A percentile compares a stretch with the other conserved stretches of the same genome.
These are phyloP conservation scores for Pseudogymnoascus pannorum DNA, from an alignment of 2,329 filamentous ascomycete genomes.

Conservation along the genomic window DNA sequence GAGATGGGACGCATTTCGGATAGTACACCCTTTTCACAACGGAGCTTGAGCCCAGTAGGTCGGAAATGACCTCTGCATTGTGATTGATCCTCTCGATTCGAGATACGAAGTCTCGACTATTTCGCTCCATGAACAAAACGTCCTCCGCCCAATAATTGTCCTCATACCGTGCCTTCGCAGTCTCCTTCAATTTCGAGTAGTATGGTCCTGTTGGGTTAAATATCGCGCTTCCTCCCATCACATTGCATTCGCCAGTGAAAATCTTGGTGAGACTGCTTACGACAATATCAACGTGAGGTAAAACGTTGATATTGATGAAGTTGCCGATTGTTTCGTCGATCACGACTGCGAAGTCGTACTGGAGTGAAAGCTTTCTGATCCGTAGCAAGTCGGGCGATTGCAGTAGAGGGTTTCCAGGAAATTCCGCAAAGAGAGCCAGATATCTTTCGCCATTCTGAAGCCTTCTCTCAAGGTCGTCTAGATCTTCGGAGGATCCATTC, in stretches of 20 bases:
- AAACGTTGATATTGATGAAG: conserved; percentile 89
- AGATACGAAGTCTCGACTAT: conserved; percentile 82
- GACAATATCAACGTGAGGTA: conserved; percentile 82
- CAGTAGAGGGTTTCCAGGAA: conserved; percentile 85
- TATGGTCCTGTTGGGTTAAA: conserved; percentile 60
- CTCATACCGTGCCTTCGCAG: conserved; percentile 63
- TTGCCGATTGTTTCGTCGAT: conserved; percentile 96
- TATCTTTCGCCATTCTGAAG: conserved; percentile 67
- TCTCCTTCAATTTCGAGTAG: conserved; percentile 61
- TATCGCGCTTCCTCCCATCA: conserved; percentile 81
- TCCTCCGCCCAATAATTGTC: conserved; percentile 95
- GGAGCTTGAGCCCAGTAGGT: conserved; percentile 54
- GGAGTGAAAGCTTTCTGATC: conserved; percentile 72
- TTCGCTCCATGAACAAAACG: conserved; percentile 88
- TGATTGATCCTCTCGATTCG: conserved; percentile 77
- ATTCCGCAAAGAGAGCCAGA: conserved; percentile 85
- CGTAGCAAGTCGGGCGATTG: conserved; percentile 75
- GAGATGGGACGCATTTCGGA: conserved; percentile 68
- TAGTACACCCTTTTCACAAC: conserved; percentile 77
- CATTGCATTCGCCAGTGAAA: conserved; percentile 95
- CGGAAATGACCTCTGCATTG: conserved; percentile 78
- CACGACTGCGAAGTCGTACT: conserved; percentile 81
- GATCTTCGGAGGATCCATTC: conserved; percentile 64
- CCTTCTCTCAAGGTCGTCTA: conserved; percentile 73
- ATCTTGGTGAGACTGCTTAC: conserved; percentile 95